Base-by-base conservation (phyloP, 2,329 filamentous ascomycete genomes). In the Aspergillus sp. region DNA sequence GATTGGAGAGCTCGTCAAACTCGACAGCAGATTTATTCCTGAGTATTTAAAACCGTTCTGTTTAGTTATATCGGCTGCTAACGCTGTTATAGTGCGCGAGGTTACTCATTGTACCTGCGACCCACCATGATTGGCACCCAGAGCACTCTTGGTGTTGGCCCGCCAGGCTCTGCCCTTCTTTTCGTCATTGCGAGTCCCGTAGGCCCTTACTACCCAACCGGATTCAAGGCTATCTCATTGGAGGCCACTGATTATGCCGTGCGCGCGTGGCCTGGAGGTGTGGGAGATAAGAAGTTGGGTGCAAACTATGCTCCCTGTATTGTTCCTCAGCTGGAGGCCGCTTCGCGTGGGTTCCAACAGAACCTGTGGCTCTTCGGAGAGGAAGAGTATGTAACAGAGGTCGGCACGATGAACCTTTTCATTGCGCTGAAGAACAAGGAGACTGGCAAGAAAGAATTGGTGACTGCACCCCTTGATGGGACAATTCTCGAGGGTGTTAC, bases 231-330 rank as follows among this genome's bases (percentile, higher is more conserved):
- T 59, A 86, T 99, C 51, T 93, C 90, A 1, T 84, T 99, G 55
- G 95, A 98, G 80, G 95, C 95, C 24, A 98, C 95, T 53, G 90
- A 96, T 79, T 96, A 97, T 76, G 93, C 93, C 55, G 92, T 97
- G 61, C 91, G 95, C 65, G 95, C 95, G 57, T 99, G 95, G 95
- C 95, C 95, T 47, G 95, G 95, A 60, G 95, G 95, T 73, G 93
- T 97, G 33, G 95, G 95, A 68, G 92, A 98, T 81, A 96, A 95
- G 86, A 99, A 99, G 82, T 87, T 99, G 35, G 95, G 95, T 61
- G 95, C 93, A 70, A 99, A 99, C 84, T 99, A 99, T 75, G 95
- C 95, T n/a, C 95, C 95, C 6, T 98, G 95, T 80, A 93, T 99
- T 69, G 82, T 98, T n/a, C 95, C 95, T 17, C 95, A 99, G 79